Percentiles rank a stretch among this genome's conserved stretches.
These are phyloP conservation scores for Penicillium paneum DNA, from an alignment of 2,329 filamentous ascomycete species.

Conservation along the genomic window DNA sequence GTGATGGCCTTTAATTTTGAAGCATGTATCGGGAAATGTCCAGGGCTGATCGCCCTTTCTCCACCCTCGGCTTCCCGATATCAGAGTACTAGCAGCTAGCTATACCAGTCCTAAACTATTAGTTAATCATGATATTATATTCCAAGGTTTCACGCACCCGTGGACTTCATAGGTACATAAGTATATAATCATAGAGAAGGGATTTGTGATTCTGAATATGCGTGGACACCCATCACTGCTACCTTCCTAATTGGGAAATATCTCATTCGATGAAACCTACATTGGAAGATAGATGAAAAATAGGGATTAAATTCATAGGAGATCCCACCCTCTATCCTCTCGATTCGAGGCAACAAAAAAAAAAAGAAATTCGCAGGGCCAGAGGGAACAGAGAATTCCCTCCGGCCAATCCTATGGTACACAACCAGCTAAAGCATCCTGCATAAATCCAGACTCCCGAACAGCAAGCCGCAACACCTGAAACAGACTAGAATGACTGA, in stretches of 20 bases:
- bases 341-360: neutral
- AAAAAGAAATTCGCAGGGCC: neutral
- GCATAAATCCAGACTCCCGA: conserved; percentile 6
- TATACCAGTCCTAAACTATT: neutral
- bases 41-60: conserved; percentile 11
- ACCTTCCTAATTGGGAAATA: conserved; percentile 5
- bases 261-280: neutral
- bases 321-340: conserved; percentile 2
- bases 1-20: neutral
- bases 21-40: neutral
- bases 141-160: neutral
- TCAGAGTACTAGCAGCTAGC: neutral
- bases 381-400: neutral
- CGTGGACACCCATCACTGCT: neutral
- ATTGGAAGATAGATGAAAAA: neutral
- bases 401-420: conserved; percentile 5
- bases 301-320: conserved; percentile 2
- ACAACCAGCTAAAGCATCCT: conserved; percentile 5
- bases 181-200: neutral
- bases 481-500: neutral
- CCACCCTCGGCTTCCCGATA: conserved; percentile 2
- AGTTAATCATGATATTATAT: neutral
- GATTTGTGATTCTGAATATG: too few relatives aligned
- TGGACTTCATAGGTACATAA: neutral
- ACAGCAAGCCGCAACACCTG: conserved; percentile 7